Evolutionary conservation across 1,284 basidiomycete species (phyloP).

Genomic region (Grifola frondosa): DNA sequence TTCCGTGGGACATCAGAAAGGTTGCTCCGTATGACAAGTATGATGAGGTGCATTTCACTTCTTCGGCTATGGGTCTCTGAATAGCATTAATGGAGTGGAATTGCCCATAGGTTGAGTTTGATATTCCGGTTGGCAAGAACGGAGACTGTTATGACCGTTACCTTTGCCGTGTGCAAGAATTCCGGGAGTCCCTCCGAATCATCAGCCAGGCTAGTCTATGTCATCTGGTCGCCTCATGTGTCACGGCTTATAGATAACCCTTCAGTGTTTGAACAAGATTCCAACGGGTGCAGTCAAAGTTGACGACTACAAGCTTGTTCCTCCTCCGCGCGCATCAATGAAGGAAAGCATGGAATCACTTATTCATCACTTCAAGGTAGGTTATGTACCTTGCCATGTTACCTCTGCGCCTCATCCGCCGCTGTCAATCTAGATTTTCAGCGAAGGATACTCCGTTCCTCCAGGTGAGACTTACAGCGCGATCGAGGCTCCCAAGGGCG

Average conservation of each 20-base stretch:
- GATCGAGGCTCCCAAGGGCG: constrained; percentile 98
- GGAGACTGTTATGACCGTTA: constrained; percentile 98
- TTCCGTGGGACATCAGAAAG: constrained; percentile 96
- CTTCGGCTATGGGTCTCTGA: neutral
- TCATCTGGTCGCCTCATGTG: neutral
- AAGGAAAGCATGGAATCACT: constrained; percentile 99
- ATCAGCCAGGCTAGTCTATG: constrained; percentile 65
- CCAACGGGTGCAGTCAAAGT: constrained; percentile 91
- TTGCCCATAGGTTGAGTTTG: constrained; percentile 89
- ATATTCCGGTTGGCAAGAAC: constrained; percentile 93
- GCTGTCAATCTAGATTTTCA: constrained; percentile 69
- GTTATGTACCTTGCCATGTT: constrained; percentile 17
- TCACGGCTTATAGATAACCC: neutral
- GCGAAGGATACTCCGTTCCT: constrained; percentile 97
- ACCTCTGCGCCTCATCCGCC: neutral
- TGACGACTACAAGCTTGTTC: constrained; percentile 96
- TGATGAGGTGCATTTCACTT: constrained; percentile 62
- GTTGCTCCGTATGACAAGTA: constrained; percentile 96
- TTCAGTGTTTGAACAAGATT: constrained; percentile 95
- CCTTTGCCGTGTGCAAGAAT: constrained; percentile 96
- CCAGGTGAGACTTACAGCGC: constrained; percentile 97
- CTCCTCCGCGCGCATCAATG: constrained; percentile 97
- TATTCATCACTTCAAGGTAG: constrained; percentile 96
- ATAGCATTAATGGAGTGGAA: constrained; percentile 3
- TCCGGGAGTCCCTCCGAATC: constrained; percentile 92